A percentile compares a stretch with the other conserved stretches of the same genome.
phyloP scores from a whole-genome alignment of 805 yeast species.

The Yarrowia alimentaria region DNA sequence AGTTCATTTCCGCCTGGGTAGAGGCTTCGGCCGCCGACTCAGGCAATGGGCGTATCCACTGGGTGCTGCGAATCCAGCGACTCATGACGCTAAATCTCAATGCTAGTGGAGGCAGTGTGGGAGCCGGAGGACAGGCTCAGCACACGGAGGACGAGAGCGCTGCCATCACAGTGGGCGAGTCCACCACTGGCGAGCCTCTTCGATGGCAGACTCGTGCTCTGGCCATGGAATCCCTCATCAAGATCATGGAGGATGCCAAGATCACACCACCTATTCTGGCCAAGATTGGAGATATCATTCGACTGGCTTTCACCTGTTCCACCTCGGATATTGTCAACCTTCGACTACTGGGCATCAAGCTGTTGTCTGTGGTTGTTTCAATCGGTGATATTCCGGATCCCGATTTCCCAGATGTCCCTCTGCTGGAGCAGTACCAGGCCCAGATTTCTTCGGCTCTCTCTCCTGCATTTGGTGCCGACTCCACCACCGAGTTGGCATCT shows the following conservation, averaged over 20 bases:
- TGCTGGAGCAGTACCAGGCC: slow-evolving; percentile 91
- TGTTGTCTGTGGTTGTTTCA: slow-evolving; percentile 59
- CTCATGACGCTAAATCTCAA: slow-evolving; percentile 24
- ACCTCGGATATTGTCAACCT: slow-evolving; percentile 64
- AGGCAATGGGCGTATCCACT: slow-evolving; percentile 35
- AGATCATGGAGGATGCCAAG: slow-evolving; percentile 36
- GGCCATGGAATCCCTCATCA: slow-evolving; percentile 37
- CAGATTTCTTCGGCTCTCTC: slow-evolving; percentile 86
- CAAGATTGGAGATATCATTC: slow-evolving; percentile 57
- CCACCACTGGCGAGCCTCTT: slow-evolving; percentile 39
- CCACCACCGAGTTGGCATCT: slow-evolving; percentile 70
- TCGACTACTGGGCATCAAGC: slow-evolving; percentile 61
- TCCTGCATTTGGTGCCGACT: slow-evolving; percentile 76
- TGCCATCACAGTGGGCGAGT: slow-evolving; percentile 40
- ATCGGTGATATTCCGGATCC: slow-evolving; percentile 69
- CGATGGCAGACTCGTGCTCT: slow-evolving; percentile 47
- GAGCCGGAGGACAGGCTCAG: slow-evolving; percentile 39
- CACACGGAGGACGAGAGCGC: slow-evolving; percentile 22
- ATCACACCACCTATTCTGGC: slow-evolving; percentile 35
- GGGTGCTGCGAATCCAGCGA: slow-evolving; percentile 58
- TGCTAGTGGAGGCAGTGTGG: too few relatives aligned
- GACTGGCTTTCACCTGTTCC: slow-evolving; percentile 76
- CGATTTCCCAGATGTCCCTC: slow-evolving; percentile 63
- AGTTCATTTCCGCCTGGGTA: slow-evolving; percentile 60
- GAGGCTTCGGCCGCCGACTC: slow-evolving; percentile 43